Conservation (phyloP, 768 basidiomycete species). For the Rhodotorula toruloides region DNA sequence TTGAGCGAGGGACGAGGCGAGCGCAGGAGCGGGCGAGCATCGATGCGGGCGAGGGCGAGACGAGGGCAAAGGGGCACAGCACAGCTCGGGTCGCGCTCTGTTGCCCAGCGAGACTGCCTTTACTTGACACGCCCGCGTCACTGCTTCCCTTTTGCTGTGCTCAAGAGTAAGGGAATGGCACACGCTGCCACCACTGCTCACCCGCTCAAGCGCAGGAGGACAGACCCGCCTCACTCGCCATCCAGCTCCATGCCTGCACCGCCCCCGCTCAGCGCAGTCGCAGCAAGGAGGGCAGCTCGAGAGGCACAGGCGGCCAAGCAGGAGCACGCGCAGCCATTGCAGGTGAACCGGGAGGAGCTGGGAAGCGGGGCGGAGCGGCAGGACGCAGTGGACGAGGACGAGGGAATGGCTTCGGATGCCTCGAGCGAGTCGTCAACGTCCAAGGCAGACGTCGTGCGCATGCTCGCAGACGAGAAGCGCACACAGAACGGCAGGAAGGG, state of each 20-base stretch:
- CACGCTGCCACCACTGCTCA: background rate
- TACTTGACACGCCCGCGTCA: background rate
- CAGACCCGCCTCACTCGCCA: too few relatives aligned
- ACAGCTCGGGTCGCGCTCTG: too few relatives aligned
- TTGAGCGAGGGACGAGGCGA: background rate
- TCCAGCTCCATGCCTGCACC: background rate
- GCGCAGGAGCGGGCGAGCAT: too few relatives aligned
- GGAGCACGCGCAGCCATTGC: constrained; percentile 38
- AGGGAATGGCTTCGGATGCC: background rate
- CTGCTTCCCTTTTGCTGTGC: background rate
- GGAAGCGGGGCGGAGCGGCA: too few relatives aligned
- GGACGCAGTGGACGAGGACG: background rate
- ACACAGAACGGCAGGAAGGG: background rate
- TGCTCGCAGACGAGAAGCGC: background rate
- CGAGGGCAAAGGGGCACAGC: background rate
- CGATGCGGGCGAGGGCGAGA: background rate
- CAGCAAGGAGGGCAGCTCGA: constrained; percentile 60
- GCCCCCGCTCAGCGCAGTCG: constrained; percentile 58
- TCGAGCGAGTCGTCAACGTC: background rate
- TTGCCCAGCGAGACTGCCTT: background rate
- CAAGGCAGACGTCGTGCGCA: background rate
- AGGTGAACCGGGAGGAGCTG: background rate
- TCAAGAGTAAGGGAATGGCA: too few relatives aligned
- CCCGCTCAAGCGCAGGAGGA: background rate
- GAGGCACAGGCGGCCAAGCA: constrained; percentile 37